Evolutionary conservation across 139 green algal species (phyloP).

Genomic region (Picochlorum sp.): DNA sequence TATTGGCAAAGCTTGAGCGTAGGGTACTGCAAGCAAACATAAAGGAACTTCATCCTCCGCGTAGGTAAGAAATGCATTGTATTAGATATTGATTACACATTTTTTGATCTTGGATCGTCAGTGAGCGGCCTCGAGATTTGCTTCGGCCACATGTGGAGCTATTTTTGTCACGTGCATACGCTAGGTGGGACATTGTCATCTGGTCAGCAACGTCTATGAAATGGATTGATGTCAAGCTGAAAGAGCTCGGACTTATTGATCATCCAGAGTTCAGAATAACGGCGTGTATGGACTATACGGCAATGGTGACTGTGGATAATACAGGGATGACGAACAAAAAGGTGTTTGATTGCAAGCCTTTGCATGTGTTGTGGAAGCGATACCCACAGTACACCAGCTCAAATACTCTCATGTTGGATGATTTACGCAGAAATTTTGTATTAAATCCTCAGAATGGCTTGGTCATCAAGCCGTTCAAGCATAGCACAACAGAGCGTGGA

Average conservation of each 20-base stretch:
- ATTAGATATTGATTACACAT: conserved; percentile 95
- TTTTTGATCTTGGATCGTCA: conserved; percentile 86
- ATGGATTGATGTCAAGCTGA: conserved; percentile 70
- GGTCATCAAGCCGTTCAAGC: conserved; percentile 83
- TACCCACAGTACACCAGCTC: conserved; percentile 49
- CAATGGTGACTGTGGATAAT: conserved; percentile 74
- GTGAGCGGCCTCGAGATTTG: conserved; percentile 81
- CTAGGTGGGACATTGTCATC: conserved; percentile 83
- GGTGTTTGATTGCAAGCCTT: conserved; percentile 94
- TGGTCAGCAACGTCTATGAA: conserved; percentile 86
- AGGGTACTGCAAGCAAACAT: conserved; percentile 11
- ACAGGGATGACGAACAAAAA: not conserved
- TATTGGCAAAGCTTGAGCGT: conserved; percentile 59
- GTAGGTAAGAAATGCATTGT: conserved; percentile 87
- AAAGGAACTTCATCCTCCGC: conserved; percentile 53
- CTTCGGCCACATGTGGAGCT: conserved; percentile 76
- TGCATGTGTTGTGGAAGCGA: conserved; percentile 74
- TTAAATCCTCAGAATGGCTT: conserved; percentile 86
- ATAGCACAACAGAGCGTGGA: conserved; percentile 56
- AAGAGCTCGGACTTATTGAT: conserved; percentile 77
- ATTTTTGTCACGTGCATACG: conserved; percentile 72
- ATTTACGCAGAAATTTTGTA: conserved; percentile 89
- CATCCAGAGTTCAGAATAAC: conserved; percentile 73
- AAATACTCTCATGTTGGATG: conserved; percentile 97
- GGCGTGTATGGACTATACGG: conserved; percentile 58